phyloP scores from a whole-genome alignment of 306 rosid species.

The Urtica urens region DNA sequence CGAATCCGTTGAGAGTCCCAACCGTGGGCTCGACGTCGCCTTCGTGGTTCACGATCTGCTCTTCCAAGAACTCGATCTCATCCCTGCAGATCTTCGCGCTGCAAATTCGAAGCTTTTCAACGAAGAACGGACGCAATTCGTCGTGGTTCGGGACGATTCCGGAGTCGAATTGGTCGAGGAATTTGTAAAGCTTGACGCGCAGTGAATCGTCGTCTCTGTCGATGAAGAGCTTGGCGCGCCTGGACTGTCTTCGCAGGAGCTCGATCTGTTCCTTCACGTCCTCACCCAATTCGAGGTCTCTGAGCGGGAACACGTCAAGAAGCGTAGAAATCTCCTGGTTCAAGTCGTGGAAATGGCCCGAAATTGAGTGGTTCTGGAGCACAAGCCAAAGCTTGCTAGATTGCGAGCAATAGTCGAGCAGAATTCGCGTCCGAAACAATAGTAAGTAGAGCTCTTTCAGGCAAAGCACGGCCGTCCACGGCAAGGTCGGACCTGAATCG shows the following conservation, averaged over 20 bases:
- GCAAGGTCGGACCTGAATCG: conserved; percentile 28
- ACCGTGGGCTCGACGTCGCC: conserved; percentile 76
- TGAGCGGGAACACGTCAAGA: conserved; percentile 72
- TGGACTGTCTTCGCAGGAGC: conserved; percentile 57
- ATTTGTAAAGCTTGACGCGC: conserved; percentile 35
- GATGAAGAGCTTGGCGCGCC: conserved; percentile 45
- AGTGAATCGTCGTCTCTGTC: conserved; percentile 50
- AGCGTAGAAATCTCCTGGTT: conserved; percentile 78
- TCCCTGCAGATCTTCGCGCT: conserved; percentile 53
- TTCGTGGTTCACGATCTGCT: conserved; percentile 84
- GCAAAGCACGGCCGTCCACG: conserved; percentile 60
- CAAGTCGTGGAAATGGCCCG: conserved; percentile 88
- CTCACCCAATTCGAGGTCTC: conserved; percentile 45
- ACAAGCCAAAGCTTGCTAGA: conserved; percentile 88
- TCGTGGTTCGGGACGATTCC: conserved; percentile 46
- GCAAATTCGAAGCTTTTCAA: conserved; percentile 39
- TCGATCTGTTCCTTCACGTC: conserved; percentile 81
- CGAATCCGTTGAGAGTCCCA: conserved; percentile 74
- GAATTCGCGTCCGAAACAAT: conserved; percentile 69
- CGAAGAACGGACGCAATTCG: conserved; percentile 38
- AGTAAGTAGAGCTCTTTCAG: conserved; percentile 74
- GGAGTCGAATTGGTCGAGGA: conserved; percentile 54
- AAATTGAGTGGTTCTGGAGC: conserved; percentile 79
- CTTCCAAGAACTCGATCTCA: conserved; percentile 84
- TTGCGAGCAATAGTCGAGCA: conserved; percentile 72